A percentile compares a stretch with the other conserved stretches of the same genome.
Conservation (phyloP, 768 basidiomycete species). For the Pholiota microspora region DNA sequence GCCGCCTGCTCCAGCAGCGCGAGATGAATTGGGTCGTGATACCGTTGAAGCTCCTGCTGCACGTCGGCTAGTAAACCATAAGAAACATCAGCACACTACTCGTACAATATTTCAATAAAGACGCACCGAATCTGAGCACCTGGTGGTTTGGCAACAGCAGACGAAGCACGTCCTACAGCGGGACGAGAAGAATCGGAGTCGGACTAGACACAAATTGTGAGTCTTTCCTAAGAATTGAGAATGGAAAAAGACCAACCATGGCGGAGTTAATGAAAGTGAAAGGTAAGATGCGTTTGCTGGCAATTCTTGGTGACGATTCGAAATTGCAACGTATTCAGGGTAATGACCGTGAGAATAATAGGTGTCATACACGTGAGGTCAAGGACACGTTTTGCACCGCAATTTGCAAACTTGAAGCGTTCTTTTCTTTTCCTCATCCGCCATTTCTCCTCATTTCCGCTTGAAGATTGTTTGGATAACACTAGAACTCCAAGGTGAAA, state of each 20-base stretch:
- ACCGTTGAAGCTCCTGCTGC: slow-evolving; percentile 59
- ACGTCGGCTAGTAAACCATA: slow-evolving; percentile 58
- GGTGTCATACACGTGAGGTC: too few relatives aligned
- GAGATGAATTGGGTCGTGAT: slow-evolving; percentile 78
- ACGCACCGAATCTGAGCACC: slow-evolving; percentile 77
- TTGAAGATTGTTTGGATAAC: too few relatives aligned
- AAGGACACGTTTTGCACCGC: slow-evolving; percentile 26
- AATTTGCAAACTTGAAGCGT: neutral
- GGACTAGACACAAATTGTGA: slow-evolving; percentile 44
- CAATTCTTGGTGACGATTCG: slow-evolving; percentile 15
- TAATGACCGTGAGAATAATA: slow-evolving; percentile 28
- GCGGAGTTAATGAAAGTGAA: slow-evolving; percentile 18
- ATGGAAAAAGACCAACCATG: slow-evolving; percentile 36
- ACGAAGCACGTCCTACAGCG: slow-evolving; percentile 38
- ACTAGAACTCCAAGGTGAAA: too few relatives aligned
- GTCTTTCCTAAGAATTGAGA: neutral
- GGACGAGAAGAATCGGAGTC: slow-evolving; percentile 71
- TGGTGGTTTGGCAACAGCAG: slow-evolving; percentile 66
- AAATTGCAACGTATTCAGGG: slow-evolving; percentile 22
- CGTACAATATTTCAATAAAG: neutral
- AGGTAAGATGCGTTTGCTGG: slow-evolving; percentile 27
- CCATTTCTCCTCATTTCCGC: neutral
- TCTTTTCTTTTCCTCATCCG: neutral
- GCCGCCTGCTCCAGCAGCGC: slow-evolving; percentile 93
- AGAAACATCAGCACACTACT: neutral